These are phyloP conservation scores for Monosporascus sp. DNA, from an alignment of 2,329 filamentous ascomycete genomes.

Conservation along the genomic window DNA sequence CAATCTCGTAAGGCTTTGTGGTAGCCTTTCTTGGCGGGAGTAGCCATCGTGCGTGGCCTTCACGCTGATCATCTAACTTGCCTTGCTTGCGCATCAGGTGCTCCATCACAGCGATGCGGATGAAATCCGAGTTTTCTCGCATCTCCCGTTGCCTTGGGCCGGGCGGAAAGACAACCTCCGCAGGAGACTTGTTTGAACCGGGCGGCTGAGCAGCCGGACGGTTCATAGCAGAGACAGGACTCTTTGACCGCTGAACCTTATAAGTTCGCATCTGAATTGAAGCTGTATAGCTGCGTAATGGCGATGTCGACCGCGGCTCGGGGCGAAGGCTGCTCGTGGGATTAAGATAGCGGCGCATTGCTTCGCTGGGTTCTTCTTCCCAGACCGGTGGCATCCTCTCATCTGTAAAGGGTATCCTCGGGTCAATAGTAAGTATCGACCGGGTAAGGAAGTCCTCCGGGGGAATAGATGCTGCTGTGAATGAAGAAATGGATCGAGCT, in stretches of 20 bases:
- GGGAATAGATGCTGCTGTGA: constrained; percentile 59
- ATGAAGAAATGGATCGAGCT: constrained; percentile 56
- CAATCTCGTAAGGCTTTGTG: constrained; percentile 50
- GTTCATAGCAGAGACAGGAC: constrained; percentile 22
- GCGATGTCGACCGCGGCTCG: constrained; percentile 30
- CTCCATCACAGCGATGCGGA: constrained; percentile 65
- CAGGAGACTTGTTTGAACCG: constrained; percentile 23
- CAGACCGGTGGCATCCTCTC: constrained; percentile 59
- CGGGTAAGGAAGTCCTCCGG: constrained; percentile 63
- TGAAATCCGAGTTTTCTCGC: constrained; percentile 66
- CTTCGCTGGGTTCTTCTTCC: constrained; percentile 60
- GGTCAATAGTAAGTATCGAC: constrained; percentile 63
- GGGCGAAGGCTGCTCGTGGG: constrained; percentile 49
- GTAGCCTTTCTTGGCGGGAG: constrained; percentile 58
- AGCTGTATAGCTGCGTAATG: constrained; percentile 49
- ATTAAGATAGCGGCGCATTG: constrained; percentile 62
- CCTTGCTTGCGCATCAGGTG: constrained; percentile 65
- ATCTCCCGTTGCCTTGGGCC: constrained; percentile 59
- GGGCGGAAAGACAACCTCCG: constrained; percentile 34
- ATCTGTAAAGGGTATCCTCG: constrained; percentile 61
- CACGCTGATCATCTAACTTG: constrained; percentile 60
- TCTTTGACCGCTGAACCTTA: constrained; percentile 49
- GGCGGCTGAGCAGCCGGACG: constrained; percentile 19
- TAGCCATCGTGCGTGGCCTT: constrained; percentile 63
- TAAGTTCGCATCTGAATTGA: constrained; percentile 71